Evolutionary conservation across 306 rosid species (phyloP).

Genomic region (Quercus berberidifolia): DNA sequence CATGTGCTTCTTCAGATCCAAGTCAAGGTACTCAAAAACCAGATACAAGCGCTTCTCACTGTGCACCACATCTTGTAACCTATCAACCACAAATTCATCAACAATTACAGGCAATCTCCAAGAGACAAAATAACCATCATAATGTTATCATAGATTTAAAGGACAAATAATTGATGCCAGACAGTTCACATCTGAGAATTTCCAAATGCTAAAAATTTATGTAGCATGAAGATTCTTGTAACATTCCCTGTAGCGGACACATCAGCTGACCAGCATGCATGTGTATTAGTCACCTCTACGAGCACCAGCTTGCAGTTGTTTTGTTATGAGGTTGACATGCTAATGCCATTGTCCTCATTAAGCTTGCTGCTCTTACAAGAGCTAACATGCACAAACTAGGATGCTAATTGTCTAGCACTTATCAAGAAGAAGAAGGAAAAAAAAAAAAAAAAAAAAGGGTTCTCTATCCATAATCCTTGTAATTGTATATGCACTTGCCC

Average conservation of each 20-base stretch:
- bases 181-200: neutral
- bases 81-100: conserved; percentile 36
- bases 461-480: neutral
- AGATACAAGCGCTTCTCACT: conserved; percentile 91
- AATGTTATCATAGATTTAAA: neutral
- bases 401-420: neutral
- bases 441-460: neutral
- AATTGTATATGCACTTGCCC: neutral
- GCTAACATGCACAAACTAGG: neutral
- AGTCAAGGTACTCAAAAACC: conserved; percentile 94
- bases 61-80: conserved; percentile 94
- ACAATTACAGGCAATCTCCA: conserved; percentile 9
- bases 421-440: neutral
- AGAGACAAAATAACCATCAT: neutral
- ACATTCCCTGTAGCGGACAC: neutral
- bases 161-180: neutral
- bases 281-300: no score
- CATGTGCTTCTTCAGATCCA: conserved; percentile 98
- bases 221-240: neutral
- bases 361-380: neutral
- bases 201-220: neutral
- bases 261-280: no score
- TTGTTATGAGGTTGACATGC: neutral
- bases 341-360: neutral
- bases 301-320: neutral